Evolutionary conservation across 2,329 filamentous ascomycete genomes (phyloP), one percentile per base, ranked within the genome.

Genomic region (Colletotrichum eremochloae): DNA sequence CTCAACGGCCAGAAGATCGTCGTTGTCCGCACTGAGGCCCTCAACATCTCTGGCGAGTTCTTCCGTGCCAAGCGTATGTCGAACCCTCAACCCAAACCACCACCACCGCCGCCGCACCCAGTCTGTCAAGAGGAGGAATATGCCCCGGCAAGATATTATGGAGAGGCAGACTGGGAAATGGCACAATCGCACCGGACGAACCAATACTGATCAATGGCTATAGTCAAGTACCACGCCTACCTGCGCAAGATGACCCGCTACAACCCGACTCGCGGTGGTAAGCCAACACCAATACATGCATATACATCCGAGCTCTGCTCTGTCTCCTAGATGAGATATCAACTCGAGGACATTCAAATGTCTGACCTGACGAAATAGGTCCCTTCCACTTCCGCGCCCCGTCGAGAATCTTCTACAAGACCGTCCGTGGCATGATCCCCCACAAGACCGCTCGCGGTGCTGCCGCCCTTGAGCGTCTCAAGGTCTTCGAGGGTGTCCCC

Each of bases 21-120:
- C 82, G 90, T 99, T 81, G 96, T 99, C 85, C 94, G 96, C 90
- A 97, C 94, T 88, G 96, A 99, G 90, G 95, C 94, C 82, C 92
- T 99, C 86, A 99, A 99, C 93, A 99, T 99, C 91, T 99, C 96
- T 80, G 96, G 96, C 89, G 96, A 98, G 91, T 99, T 99, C 94
- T 99, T 99, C 94, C 95, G 96, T 87, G 92, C 96, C 80, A 99
- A 99, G 93, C 93, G 96, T 99, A 97, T 87, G 96, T 97, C 82
- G 76, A 76, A 70, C 74, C 69, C 44, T 3, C 42, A 44, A 20
- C 20, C 20, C 44, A 67, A 68, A 48, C 63, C 31, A 14, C n/a
- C 50, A 60, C 24, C 63, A 31, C 29, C 60, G 46, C 53, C 63
- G 36, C 29, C 60, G 46, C 53, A 69, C 53, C 60, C 65, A 61